Percentiles rank a stretch among this genome's conserved stretches.
Conservation (phyloP, 208 protist species). For the Acanthamoeba culbertsoni region DNA sequence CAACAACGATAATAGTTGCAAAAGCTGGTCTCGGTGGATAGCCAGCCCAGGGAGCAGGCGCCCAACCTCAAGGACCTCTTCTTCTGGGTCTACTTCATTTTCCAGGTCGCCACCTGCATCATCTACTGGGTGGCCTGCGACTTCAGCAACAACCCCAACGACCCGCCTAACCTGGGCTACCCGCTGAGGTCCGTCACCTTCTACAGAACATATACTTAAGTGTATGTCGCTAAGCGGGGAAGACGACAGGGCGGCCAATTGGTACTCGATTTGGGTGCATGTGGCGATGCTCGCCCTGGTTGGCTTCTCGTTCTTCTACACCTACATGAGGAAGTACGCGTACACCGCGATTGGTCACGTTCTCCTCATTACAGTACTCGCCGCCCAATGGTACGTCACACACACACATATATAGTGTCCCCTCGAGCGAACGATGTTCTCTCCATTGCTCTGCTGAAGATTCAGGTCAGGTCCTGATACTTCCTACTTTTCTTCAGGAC, state of each 20-base stretch:
- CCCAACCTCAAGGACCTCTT: conserved; percentile 2
- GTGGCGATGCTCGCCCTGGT: conserved; percentile 6
- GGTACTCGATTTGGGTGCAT: conserved; percentile 6
- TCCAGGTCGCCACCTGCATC: neutral
- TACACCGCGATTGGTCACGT: conserved; percentile 35
- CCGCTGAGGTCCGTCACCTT: neutral
- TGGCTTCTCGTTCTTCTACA: conserved; percentile 54
- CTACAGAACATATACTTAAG: neutral
- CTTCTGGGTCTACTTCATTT: neutral
- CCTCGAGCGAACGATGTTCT: too few species aligned
- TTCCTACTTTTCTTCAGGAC: neutral
- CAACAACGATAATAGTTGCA: too few species aligned
- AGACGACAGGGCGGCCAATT: neutral
- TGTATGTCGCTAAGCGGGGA: too few species aligned
- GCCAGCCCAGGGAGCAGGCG: neutral
- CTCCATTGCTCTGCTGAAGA: neutral
- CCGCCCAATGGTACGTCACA: conserved; percentile 2
- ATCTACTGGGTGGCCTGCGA: conserved; percentile 13
- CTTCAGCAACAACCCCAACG: neutral
- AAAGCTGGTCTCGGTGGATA: neutral
- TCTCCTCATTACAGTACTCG: conserved; percentile 6
- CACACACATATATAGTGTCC: too few species aligned
- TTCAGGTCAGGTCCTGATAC: too few species aligned
- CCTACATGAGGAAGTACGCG: conserved; percentile 54
- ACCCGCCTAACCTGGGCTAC: neutral